Conservation (phyloP, 2,329 filamentous ascomycete genomes). For the Diaporthe sp. region DNA sequence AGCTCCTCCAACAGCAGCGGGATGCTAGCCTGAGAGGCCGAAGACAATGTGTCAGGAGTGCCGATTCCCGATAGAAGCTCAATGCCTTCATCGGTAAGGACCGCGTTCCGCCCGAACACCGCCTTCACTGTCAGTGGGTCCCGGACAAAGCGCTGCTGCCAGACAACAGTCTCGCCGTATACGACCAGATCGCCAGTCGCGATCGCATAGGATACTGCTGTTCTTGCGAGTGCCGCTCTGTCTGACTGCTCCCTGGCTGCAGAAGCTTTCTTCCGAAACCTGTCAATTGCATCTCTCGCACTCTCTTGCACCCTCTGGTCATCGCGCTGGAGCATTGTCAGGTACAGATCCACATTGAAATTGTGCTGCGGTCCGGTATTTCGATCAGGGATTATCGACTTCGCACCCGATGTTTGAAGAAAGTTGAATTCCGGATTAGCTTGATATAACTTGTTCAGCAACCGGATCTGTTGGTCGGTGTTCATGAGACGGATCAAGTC, state of each 20-base stretch:
- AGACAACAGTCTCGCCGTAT: conserved; percentile 21
- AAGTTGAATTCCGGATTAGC: conserved; percentile 24
- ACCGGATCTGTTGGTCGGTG: neutral
- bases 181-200: conserved; percentile 19
- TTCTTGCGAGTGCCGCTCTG: conserved; percentile 7
- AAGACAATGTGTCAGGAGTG: neutral
- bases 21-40: neutral
- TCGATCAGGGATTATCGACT: neutral
- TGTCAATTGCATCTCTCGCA: neutral
- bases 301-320: neutral
- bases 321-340: conserved; percentile 14
- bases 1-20: neutral
- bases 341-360: conserved; percentile 28
- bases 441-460: conserved; percentile 24
- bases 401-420: neutral
- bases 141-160: conserved; percentile 31
- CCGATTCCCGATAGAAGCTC: conserved; percentile 18
- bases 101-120: neutral
- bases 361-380: neutral
- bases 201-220: conserved; percentile 17
- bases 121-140: neutral
- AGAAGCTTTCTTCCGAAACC: conserved; percentile 19
- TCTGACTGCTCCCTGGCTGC: conserved; percentile 15
- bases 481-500: conserved; percentile 11
- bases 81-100: conserved; percentile 1